Conservation (phyloP, 495 filamentous ascomycete species). For the Penicillium robsamsonii region DNA sequence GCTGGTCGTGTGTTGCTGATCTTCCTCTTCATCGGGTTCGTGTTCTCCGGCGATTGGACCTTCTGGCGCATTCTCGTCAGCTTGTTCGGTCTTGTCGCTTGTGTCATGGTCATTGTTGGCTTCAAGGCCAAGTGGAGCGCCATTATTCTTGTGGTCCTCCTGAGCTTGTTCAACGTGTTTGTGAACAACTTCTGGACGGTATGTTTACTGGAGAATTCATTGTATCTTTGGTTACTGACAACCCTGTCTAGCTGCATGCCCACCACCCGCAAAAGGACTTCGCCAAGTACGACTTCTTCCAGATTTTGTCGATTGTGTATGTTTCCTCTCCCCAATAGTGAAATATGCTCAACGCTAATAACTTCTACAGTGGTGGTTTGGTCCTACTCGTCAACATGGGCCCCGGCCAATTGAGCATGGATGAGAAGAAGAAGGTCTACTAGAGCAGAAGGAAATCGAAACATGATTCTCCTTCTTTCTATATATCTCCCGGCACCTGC, state of each 20-base stretch:
- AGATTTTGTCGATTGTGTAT: conserved; percentile 97
- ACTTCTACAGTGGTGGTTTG: conserved; percentile 67
- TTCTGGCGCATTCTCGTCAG: conserved; percentile 80
- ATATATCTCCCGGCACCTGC: conserved; percentile 16
- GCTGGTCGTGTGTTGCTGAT: conserved; percentile 94
- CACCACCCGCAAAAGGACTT: conserved; percentile 99
- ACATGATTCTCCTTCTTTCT: conserved; percentile 6
- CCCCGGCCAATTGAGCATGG: conserved; percentile 93
- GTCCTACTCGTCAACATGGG: conserved; percentile 97
- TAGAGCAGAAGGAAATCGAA: conserved; percentile 41
- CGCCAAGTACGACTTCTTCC: conserved; percentile 99
- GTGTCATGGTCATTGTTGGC: conserved; percentile 97
- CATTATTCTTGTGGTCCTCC: conserved; percentile 84
- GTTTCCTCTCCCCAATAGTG: conserved; percentile 24
- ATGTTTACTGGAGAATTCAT: conserved; percentile 40
- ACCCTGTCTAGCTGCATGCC: conserved; percentile 76
- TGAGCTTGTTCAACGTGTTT: conserved; percentile 93
- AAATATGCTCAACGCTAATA: conserved; percentile 17
- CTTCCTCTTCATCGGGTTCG: conserved; percentile 94
- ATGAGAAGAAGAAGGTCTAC: conserved; percentile 99
- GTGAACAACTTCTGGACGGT: conserved; percentile 99
- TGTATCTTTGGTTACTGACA: conserved; percentile 2
- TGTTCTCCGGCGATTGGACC: conserved; percentile 92
- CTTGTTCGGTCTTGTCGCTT: conserved; percentile 80
- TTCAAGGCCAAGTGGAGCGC: conserved; percentile 99